Evolutionary conservation across 176 grass and related monocot species (phyloP), one percentile per base, ranked within the genome.

Genomic region (Tillandsia fasciculata): DNA sequence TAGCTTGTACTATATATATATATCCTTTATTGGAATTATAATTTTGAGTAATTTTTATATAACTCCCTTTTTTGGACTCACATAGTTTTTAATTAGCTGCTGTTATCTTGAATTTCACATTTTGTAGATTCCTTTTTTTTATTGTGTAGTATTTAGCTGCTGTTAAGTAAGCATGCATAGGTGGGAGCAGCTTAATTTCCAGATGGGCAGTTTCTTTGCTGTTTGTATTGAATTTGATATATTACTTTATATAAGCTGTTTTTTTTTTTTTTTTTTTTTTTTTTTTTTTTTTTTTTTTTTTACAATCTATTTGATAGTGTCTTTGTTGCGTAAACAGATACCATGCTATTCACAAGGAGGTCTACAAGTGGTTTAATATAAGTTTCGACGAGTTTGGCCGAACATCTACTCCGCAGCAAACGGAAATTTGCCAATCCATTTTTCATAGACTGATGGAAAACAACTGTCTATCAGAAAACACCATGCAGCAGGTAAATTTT

Each of bases 361-460:
- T 99, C 58, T 99, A 99, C 63, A 82, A 88, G 72, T 99, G 94
- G 94, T 99, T 93, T 67, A 76, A 90, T 63, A 99, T 99, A 64
- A 99, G 91, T 61, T 99, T 99, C 78, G 94, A 99, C 53, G 82
- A 93, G 72, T 99, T 99, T 86, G 94, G 94, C 13, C 76, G 87
- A 10, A 99, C 90, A 11, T 99, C 89, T 29, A 69, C 66, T 70
- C 87, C 87, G 51, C 74, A 99, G 79, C 89, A 99, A 76, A 93
- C 94, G 61, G 87, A 88, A 83, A 80, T 86, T 51, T 99, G 94
- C 75, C 94, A 99, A 79, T 64, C 79, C 68, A 88, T 99, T 74
- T 99, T 99, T 52, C 89, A 86, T 48, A 93, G 86, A 76, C 68
- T 99, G 51, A 84, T 99, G 87, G 94, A 88, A 26, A 99, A 93